Percentiles rank a stretch among this genome's conserved stretches.
Evolutionary conservation across 345 rosid species (phyloP).

Genomic region (Eucalyptus cloeziana): DNA sequence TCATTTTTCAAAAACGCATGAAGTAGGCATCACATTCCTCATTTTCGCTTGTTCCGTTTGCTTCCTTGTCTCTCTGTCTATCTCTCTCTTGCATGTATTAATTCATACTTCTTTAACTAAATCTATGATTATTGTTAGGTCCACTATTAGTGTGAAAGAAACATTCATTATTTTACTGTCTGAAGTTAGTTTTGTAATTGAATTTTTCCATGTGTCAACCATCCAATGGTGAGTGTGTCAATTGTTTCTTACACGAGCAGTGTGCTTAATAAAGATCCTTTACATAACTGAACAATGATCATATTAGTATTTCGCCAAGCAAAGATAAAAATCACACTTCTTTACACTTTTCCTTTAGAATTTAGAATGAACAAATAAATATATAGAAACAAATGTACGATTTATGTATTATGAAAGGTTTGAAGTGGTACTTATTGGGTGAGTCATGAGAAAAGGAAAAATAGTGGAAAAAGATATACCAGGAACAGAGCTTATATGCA

Average conservation of each 20-base stretch:
- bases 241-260: background rate
- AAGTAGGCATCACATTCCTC: background rate
- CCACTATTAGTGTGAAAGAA: background rate
- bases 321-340: background rate
- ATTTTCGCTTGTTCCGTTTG: background rate
- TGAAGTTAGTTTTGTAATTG: rapidly evolving
- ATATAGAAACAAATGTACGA: no score
- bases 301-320: background rate
- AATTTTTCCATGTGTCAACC: background rate
- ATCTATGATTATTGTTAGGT: no score
- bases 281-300: background rate
- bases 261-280: background rate
- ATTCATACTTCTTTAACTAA: rapidly evolving
- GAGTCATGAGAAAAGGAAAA: no score
- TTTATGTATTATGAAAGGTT: no score
- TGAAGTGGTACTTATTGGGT: no score
- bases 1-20: background rate
- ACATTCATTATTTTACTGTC: background rate
- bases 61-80: background rate
- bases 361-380: no score
- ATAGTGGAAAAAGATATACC: no score
- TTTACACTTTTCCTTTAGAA: rapidly evolving
- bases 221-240: rapidly evolving
- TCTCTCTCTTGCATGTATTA: background rate
- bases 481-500: no score